Conservation (phyloP, 768 basidiomycete genomes). For the Coprinopsis strossmayeri region DNA sequence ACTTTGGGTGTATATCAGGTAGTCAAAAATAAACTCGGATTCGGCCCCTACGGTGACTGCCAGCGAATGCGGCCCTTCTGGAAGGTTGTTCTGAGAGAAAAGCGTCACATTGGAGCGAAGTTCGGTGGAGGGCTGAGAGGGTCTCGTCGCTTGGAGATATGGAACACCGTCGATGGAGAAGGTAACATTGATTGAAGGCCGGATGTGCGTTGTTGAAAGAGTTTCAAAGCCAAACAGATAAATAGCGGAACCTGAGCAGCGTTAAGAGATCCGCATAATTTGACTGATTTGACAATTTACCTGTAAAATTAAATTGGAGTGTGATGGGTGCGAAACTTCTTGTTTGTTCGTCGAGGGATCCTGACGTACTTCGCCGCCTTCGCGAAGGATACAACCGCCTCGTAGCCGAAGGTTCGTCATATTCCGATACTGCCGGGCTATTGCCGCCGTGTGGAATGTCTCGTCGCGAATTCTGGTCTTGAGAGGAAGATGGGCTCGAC, state of each 20-base stretch:
- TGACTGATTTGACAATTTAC: slow-evolving; percentile 18
- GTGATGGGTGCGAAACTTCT: slow-evolving; percentile 18
- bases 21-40: slow-evolving; percentile 45
- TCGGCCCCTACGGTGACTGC: slow-evolving; percentile 35
- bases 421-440: neutral
- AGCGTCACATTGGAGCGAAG: slow-evolving; percentile 23
- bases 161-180: slow-evolving; percentile 34
- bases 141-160: slow-evolving; percentile 23
- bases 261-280: neutral
- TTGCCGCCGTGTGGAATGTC: neutral
- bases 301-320: slow-evolving; percentile 37
- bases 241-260: slow-evolving; percentile 36
- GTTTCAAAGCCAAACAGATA: slow-evolving; percentile 39
- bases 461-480: no score
- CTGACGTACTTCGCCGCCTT: no score
- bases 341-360: no score
- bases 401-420: neutral
- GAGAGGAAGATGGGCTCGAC: no score
- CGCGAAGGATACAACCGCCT: neutral
- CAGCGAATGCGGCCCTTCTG: slow-evolving; percentile 35
- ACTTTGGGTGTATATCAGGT: slow-evolving; percentile 32
- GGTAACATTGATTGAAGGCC: slow-evolving; percentile 27
- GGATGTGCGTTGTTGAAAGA: slow-evolving; percentile 13
- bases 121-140: slow-evolving; percentile 24
- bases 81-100: slow-evolving; percentile 27